Evolutionary conservation across 768 basidiomycete species (phyloP), one percentile per base, ranked within the genome.

Genomic region (Lentinula detonsa): DNA sequence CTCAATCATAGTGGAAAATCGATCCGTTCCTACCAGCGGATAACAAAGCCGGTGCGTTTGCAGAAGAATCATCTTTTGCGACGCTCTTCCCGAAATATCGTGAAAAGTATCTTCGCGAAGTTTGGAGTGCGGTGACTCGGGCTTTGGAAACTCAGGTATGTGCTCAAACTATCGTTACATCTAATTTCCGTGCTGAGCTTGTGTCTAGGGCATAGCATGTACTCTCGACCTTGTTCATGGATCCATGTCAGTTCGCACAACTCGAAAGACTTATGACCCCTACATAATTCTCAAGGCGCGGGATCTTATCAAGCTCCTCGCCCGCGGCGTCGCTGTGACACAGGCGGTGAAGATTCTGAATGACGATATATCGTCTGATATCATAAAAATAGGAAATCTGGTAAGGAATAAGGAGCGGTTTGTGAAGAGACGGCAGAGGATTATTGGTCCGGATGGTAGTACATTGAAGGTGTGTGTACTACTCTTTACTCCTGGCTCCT

Each of bases 21-120:
- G 89, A 95, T 31, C 74, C 87, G 5, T 98, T 98, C 74, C 70
- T 78, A 61, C 78, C 82, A 4, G 72, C 71, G 43, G 91, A 96
- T 74, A 93, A 93, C 74, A 88, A 86, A 68, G 87, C 82, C 13
- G 90, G 91, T 0, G 79, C 90, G 2, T 94, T 99, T 75, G 81
- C 86, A 1, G 96, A 98, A 72, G 97, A 99, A 77, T 97, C 95
- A 3, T 96, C 94, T 0, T 99, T 98, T 68, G 96, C 96, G 9
- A 96, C 97, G 1, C 83, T 99, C 9, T 99, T 99, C 74, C 97
- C 97, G 11, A 98, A 97, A 74, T 98, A 98, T 71, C 85, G 97
- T 66, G 97, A 99, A 82, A 94, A 90, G 69, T 98, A 98, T 69
- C 76, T 99, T 53, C 84, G 94, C 48, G 94, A 98, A 72, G 88